Conservation (phyloP, 2,329 filamentous ascomycete genomes). For the Diaporthe sp. region DNA sequence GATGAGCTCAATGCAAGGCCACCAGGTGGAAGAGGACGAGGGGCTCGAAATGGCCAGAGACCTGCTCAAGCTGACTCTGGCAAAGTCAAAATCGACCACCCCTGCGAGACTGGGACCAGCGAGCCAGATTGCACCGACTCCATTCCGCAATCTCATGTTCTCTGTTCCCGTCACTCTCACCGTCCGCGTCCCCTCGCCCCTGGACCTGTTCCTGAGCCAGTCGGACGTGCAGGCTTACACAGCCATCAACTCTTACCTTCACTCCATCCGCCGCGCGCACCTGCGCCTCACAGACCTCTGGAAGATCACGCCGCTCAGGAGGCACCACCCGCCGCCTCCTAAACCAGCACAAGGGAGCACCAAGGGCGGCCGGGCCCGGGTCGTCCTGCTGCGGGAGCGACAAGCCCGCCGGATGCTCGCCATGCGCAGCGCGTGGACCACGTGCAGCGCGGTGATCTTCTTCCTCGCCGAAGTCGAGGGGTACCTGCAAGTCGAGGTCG, state of each 20-base stretch:
- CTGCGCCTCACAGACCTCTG: slow-evolving; percentile 87
- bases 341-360: slow-evolving; percentile 74
- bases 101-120: slow-evolving; percentile 54
- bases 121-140: slow-evolving; percentile 62
- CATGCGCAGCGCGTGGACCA: slow-evolving; percentile 91
- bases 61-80: slow-evolving; percentile 77
- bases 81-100: slow-evolving; percentile 61
- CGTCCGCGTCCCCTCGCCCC: slow-evolving; percentile 80
- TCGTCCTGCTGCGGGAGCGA: slow-evolving; percentile 74
- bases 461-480: slow-evolving; percentile 89
- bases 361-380: slow-evolving; percentile 70
- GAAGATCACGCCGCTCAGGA: slow-evolving; percentile 84
- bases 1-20: slow-evolving; percentile 80
- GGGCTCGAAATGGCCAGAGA: slow-evolving; percentile 86
- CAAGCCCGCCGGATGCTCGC: slow-evolving; percentile 73
- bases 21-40: slow-evolving; percentile 83
- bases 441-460: slow-evolving; percentile 87
- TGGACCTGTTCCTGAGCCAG: slow-evolving; percentile 88
- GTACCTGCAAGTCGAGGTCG: slow-evolving; percentile 92
- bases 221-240: slow-evolving; percentile 86
- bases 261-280: slow-evolving; percentile 88
- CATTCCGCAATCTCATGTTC: slow-evolving; percentile 86
- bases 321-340: slow-evolving; percentile 81
- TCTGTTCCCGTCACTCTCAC: slow-evolving; percentile 80
- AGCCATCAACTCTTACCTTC: slow-evolving; percentile 86